Evolutionary conservation across 2,329 filamentous ascomycete species (phyloP).

Genomic region (Magnaporthiopsis rhizophila): DNA sequence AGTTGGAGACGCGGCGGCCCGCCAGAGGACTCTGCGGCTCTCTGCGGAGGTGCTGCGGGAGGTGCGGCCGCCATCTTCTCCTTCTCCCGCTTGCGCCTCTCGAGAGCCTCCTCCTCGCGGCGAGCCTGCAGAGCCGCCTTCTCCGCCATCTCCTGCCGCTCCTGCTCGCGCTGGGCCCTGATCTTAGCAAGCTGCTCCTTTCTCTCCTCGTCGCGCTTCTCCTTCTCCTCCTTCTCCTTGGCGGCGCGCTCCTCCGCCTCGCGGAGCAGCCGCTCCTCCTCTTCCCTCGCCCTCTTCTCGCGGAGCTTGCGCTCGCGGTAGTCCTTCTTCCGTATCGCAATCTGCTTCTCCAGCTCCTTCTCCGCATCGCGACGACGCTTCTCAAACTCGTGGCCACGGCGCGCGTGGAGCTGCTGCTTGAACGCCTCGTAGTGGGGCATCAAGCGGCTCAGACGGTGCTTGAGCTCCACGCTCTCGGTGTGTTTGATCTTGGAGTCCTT

Average conservation of each 20-base stretch:
- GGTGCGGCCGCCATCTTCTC: slow-evolving; percentile 29
- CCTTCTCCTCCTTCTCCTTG: slow-evolving; percentile 80
- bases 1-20: slow-evolving; percentile 56
- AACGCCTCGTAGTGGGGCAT: slow-evolving; percentile 81
- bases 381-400: slow-evolving; percentile 92
- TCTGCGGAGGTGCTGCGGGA: slow-evolving; percentile 18
- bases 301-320: slow-evolving; percentile 73
- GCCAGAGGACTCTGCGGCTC: slow-evolving; percentile 35
- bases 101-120: slow-evolving; percentile 82
- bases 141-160: slow-evolving; percentile 60
- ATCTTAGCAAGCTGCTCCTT: slow-evolving; percentile 59
- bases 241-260: slow-evolving; percentile 82
- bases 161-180: slow-evolving; percentile 58
- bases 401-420: slow-evolving; percentile 72
- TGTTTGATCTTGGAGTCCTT: slow-evolving; percentile 80
- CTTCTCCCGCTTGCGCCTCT: slow-evolving; percentile 61
- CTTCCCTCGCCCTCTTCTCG: slow-evolving; percentile 78
- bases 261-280: slow-evolving; percentile 65
- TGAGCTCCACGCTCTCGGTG: slow-evolving; percentile 84
- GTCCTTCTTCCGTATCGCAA: slow-evolving; percentile 80
- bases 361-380: slow-evolving; percentile 86
- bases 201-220: slow-evolving; percentile 70
- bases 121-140: slow-evolving; percentile 64
- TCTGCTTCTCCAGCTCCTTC: slow-evolving; percentile 87
- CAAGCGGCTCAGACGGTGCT: slow-evolving; percentile 81